Base-by-base conservation (phyloP, 73 alveolate genomes). In the Paramecium caudatum region DNA sequence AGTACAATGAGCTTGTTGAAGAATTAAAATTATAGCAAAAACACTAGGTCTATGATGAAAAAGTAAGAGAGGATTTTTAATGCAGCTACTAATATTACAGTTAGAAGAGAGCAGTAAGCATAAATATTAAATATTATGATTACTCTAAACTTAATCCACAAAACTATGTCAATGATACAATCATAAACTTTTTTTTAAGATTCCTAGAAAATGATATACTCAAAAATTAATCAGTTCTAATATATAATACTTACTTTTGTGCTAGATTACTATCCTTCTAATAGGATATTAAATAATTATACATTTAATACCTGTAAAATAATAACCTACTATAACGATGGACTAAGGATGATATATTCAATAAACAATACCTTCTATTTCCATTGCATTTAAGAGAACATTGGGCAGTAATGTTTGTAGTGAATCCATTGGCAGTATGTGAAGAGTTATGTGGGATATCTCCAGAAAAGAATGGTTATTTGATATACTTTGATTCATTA, bases 401-500 rank as follows among this genome's bases (percentile, higher is more conserved):
- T 74, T 74, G 88, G 88, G 88, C 88, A 16, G 88, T 74, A 8
- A 37, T 74, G 43, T 41, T 74, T 74, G 88, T 74, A 16, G 88
- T 74, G 3, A 74, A 74, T 74, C 88, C 88, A 74, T 39, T 39
- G 16, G 19, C 17, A 41, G 45, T 74, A 9, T 74, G 88, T 47
- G 88, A 74, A 74, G 4, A 74, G 10, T 39, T 74, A 43, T 37
- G 80, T 55, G n/a, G n/a, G n/a, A n/a, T n/a, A n/a, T n/a, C n/a
- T n/a, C n/a, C n/a, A n/a, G n/a, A n/a, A n/a, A 65, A 65, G 49
- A 65, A 65, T 33, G 83, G 83, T 30, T 65, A 33, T 33, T 65
- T 65, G 34, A 33, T 65, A 15, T 65, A 65, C 34, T 65, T 65
- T n/a, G 83, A 65, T 65, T 65, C 83, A 3, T 43, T 65, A 25